Evolutionary conservation across 2,329 filamentous ascomycete genomes (phyloP).

Genomic region (Ophiostoma himal-ulmi): DNA sequence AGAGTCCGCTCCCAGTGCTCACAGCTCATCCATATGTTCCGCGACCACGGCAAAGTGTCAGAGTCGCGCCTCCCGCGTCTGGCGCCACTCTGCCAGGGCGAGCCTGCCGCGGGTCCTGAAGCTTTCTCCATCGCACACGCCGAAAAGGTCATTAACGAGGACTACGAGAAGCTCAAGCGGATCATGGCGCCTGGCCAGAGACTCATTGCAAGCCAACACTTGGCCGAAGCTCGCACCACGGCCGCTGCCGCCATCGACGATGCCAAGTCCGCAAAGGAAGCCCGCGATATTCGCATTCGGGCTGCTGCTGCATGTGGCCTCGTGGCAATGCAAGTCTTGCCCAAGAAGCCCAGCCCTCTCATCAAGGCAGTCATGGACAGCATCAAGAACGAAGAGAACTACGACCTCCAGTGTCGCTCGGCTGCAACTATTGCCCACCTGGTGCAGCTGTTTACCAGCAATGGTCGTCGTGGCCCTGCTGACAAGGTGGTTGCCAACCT

Average conservation of each 20-base stretch:
- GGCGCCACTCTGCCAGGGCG: slow-evolving; percentile 89
- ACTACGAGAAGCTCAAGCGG: slow-evolving; percentile 85
- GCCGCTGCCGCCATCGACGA: slow-evolving; percentile 70
- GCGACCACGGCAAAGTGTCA: slow-evolving; percentile 79
- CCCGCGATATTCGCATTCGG: slow-evolving; percentile 77
- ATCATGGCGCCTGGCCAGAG: slow-evolving; percentile 82
- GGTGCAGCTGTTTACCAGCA: slow-evolving; percentile 77
- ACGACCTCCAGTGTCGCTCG: slow-evolving; percentile 79
- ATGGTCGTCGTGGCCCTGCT: slow-evolving; percentile 74
- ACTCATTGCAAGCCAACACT: slow-evolving; percentile 70
- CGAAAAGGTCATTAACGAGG: slow-evolving; percentile 76
- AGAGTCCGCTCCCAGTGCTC: slow-evolving; percentile 87
- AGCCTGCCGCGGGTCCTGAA: slow-evolving; percentile 81
- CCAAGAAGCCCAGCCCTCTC: slow-evolving; percentile 86
- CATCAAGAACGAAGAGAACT: slow-evolving; percentile 88
- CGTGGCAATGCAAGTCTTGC: slow-evolving; percentile 78
- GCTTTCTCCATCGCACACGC: slow-evolving; percentile 86
- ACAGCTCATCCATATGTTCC: slow-evolving; percentile 83
- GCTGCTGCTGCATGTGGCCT: slow-evolving; percentile 82
- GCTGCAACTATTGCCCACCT: slow-evolving; percentile 77
- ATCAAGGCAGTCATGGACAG: slow-evolving; percentile 99
- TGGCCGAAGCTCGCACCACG: slow-evolving; percentile 69
- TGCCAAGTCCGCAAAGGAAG: slow-evolving; percentile 69
- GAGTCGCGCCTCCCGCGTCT: slow-evolving; percentile 69
- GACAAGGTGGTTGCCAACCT: slow-evolving; percentile 95